Base-by-base conservation (phyloP, 1,284 basidiomycete genomes). In the Rhodotorula sp. region DNA sequence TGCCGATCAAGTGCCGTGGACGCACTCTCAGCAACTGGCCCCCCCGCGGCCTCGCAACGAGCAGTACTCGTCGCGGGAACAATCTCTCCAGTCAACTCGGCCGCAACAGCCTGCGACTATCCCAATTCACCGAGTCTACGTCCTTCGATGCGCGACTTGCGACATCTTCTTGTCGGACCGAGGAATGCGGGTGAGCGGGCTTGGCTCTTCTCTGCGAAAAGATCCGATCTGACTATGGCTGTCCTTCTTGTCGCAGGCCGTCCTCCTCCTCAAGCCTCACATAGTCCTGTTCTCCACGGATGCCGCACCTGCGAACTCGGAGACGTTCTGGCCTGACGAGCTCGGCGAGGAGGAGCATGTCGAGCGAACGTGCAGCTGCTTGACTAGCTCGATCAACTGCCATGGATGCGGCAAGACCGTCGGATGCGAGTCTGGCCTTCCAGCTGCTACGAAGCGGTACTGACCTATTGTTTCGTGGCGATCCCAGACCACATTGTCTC, bases 281-380 rank as follows among this genome's bases (percentile, higher is more conserved):
- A 89, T 93, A 72, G 86, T 90, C 29, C 86, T 93, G 56, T 94
- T 87, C 80, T 91, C 89, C 22, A 90, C 90, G 59, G 91, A 93
- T 78, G 89, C 90, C 22, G 82, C 89, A 52, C 91, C 91, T 0
- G 81, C 86, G 72, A 91, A 91, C 76, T 90, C 89, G 78, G 89
- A 77, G 7, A 77, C 79, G 4, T 73, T 79, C 61, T 79, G 76
- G 67, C 65, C 74, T 19, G 58, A 54, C 29, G 66, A 67, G 15
- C 54, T 62, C 86, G 24, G 27, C 30, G 83, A 81, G 69, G 66
- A 84, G 83, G 72, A 82, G 77, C 48, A 81, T 80, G 70, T 83
- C 65, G 81, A 85, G 57, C 82, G 87, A 44, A 88, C 88, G 2
- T 88, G 87, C 79, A 85, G 87, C 67, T 88, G 88, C 70, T 79